Percentiles rank a stretch among this genome's conserved stretches.
phyloP scores from a whole-genome alignment of 1,139 yeast species.

The Yamadazyma epiphylla region DNA sequence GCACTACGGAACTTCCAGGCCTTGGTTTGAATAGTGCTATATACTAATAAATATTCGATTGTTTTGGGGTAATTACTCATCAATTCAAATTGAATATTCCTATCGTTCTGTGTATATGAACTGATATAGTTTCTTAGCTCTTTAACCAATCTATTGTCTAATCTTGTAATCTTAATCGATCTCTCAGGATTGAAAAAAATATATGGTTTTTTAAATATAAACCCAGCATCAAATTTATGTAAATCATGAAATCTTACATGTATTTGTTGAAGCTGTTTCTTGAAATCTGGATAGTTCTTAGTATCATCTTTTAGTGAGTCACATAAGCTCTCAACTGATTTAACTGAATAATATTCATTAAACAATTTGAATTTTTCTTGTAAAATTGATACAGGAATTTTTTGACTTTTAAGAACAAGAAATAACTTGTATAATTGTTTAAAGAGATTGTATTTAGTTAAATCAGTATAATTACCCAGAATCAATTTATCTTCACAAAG shows the following conservation, averaged over 20 bases:
- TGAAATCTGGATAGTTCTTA: neutral
- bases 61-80: slow-evolving; percentile 34
- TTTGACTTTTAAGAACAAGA: slow-evolving; percentile 5
- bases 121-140: slow-evolving; percentile 11
- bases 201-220: slow-evolving; percentile 9
- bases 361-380: slow-evolving; percentile 19
- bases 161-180: slow-evolving; percentile 6
- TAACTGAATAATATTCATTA: slow-evolving; percentile 26
- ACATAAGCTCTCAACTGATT: slow-evolving; percentile 8
- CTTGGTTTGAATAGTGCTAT: slow-evolving; percentile 16
- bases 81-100: slow-evolving; percentile 17
- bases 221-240: slow-evolving; percentile 5
- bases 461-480: slow-evolving; percentile 29
- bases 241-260: slow-evolving; percentile 4
- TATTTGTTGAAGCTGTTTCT: neutral
- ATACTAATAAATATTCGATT: slow-evolving; percentile 24
- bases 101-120: slow-evolving; percentile 15
- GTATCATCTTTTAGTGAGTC: too few species aligned
- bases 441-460: slow-evolving; percentile 16
- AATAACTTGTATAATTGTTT: slow-evolving; percentile 24
- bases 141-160: slow-evolving; percentile 2
- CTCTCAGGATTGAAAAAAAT: slow-evolving; percentile 12
- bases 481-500: slow-evolving; percentile 25
- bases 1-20: slow-evolving; percentile 19
- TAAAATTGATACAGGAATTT: slow-evolving; percentile 6